These are phyloP conservation scores for Gyrodon tennesseensis DNA, from an alignment of 1,284 basidiomycete species.

Conservation along the genomic window DNA sequence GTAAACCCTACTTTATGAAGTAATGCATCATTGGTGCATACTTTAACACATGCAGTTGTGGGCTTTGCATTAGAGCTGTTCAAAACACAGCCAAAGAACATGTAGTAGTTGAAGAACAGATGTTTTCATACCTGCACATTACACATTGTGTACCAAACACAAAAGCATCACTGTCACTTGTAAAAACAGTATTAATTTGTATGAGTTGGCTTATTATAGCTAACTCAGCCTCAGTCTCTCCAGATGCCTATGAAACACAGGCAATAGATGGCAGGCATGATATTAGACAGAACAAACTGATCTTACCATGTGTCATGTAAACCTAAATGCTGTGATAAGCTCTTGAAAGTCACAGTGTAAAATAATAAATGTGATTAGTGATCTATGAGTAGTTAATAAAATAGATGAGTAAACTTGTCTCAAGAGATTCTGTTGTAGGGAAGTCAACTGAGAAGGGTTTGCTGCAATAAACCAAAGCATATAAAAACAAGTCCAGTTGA, in stretches of 20 bases:
- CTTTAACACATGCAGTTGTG: neutral
- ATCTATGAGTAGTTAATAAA: no score
- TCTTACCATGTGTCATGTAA: neutral
- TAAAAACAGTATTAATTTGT: neutral
- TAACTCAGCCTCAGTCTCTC: no score
- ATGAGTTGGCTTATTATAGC: neutral
- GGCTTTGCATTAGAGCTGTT: neutral
- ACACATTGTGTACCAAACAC: neutral
- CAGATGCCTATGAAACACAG: no score
- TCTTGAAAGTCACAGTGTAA: neutral
- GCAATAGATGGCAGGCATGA: no score
- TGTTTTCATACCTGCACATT: neutral
- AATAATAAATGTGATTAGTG: no score
- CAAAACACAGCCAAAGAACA: neutral
- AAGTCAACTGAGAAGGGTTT: no score
- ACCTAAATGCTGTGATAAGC: neutral
- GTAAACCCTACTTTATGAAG: neutral
- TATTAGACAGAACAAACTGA: neutral
- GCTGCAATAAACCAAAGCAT: no score
- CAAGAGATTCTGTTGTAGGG: no score
- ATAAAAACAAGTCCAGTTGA: no score
- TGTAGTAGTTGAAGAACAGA: neutral
- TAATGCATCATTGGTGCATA: neutral
- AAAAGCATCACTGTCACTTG: neutral
- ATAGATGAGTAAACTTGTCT: no score